phyloP scores from a whole-genome alignment of 768 basidiomycete genomes.

The Cystofilobasidium capitatum region DNA sequence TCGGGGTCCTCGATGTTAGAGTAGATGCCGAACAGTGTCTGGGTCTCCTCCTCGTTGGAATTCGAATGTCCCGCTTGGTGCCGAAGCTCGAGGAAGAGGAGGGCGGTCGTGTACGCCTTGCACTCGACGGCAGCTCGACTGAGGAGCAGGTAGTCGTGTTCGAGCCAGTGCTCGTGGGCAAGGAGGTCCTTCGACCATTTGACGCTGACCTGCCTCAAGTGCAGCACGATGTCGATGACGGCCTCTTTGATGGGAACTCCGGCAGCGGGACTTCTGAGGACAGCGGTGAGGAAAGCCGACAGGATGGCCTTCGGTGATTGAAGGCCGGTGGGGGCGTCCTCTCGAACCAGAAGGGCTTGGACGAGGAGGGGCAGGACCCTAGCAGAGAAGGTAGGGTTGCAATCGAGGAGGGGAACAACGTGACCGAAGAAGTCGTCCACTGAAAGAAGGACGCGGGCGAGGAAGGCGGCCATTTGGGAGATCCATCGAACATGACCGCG shows the following conservation, averaged over 20 bases:
- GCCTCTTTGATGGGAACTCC: conserved; percentile 40
- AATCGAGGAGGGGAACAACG: conserved; percentile 51
- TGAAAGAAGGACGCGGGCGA: conserved; percentile 53
- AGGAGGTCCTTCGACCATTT: conserved; percentile 32
- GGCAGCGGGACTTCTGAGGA: conserved; percentile 43
- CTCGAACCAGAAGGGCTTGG: conserved; percentile 49
- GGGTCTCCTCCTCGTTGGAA: not conserved
- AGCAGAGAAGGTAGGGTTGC: conserved; percentile 53
- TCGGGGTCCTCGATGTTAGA: conserved; percentile 94
- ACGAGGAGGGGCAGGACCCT: conserved; percentile 65
- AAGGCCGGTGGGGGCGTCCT: not conserved
- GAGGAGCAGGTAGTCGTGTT: conserved; percentile 61
- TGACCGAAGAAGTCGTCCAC: conserved; percentile 59
- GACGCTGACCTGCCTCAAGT: conserved; percentile 57
- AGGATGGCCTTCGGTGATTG: conserved; percentile 33
- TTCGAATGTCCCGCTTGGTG: not conserved
- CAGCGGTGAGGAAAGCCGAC: conserved; percentile 49
- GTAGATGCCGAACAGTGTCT: conserved; percentile 83
- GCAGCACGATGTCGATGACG: conserved; percentile 65
- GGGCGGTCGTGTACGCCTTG: conserved; percentile 77
- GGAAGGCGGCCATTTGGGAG: conserved; percentile 47
- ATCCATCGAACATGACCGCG: conserved; percentile 49
- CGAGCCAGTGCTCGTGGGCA: conserved; percentile 55
- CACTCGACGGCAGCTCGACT: conserved; percentile 63
- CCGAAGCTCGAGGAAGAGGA: conserved; percentile 66